These are phyloP conservation scores for Trichoderma gracile DNA, from an alignment of 2,329 filamentous ascomycete species.

Conservation along the genomic window DNA sequence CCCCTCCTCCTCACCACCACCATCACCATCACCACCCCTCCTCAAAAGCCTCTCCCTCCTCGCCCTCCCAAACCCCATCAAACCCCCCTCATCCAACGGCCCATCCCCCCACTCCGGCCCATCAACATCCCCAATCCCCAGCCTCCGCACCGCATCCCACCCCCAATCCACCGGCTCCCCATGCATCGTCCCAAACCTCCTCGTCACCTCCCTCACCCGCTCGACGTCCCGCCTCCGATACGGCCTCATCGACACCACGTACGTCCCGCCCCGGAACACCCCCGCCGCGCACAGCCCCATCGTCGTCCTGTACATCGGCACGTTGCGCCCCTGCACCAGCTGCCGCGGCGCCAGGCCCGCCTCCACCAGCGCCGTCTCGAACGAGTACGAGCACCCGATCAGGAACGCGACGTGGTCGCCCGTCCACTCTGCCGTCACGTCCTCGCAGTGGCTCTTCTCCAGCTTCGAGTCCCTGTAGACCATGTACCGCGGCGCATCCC, in stretches of 20 bases:
- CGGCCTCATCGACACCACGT: conserved; percentile 65
- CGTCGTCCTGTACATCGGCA: conserved; percentile 62
- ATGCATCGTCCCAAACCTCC: conserved; percentile 57
- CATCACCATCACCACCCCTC: background rate
- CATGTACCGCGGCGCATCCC: conserved; percentile 59
- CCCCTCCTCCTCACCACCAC: conserved; percentile 31
- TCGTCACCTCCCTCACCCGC: conserved; percentile 55
- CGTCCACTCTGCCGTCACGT: conserved; percentile 56
- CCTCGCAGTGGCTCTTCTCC: conserved; percentile 39
- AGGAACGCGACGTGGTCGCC: conserved; percentile 61
- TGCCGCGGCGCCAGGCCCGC: conserved; percentile 57
- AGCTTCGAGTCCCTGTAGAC: conserved; percentile 55
- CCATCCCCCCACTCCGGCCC: conserved; percentile 59
- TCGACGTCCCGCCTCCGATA: conserved; percentile 54
- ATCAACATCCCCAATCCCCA: conserved; percentile 58
- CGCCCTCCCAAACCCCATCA: conserved; percentile 35
- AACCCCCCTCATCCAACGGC: conserved; percentile 44
- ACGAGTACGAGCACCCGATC: conserved; percentile 65
- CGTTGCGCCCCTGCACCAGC: conserved; percentile 48
- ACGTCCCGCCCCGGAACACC: conserved; percentile 55
- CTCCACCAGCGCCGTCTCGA: conserved; percentile 56
- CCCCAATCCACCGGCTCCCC: conserved; percentile 67
- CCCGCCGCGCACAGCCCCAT: conserved; percentile 59
- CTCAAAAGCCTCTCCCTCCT: conserved; percentile 33
- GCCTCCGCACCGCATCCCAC: conserved; percentile 53